Conservation (phyloP, 208 protist species). For the Leishmania major region DNA sequence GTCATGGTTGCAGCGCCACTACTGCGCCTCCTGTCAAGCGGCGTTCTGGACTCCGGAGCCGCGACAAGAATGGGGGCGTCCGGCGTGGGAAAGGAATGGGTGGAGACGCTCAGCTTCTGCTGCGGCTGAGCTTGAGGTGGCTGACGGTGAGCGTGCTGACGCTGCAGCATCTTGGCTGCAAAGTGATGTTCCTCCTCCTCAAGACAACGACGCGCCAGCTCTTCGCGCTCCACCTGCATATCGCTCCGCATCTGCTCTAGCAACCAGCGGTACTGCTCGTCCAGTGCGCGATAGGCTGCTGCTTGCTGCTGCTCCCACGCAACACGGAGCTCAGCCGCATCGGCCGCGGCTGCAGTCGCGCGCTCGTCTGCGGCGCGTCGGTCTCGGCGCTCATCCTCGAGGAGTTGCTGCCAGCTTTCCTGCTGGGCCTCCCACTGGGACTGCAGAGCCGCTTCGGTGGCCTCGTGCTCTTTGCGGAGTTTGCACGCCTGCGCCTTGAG, state of each 20-base stretch:
- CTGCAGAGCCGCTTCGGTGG: constrained; percentile 23
- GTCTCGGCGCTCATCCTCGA: constrained; percentile 5
- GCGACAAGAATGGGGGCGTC: background rate
- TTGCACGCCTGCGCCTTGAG: constrained; percentile 21
- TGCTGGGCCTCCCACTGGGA: constrained; percentile 10
- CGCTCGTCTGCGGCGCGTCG: constrained; percentile 6
- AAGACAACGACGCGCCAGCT: constrained; percentile 39
- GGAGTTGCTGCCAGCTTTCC: constrained; percentile 5
- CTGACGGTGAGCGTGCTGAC: constrained; percentile 16
- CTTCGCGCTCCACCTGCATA: constrained; percentile 46
- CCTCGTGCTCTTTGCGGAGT: constrained; percentile 13
- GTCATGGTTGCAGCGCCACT: background rate
- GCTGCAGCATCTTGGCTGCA: constrained; percentile 32
- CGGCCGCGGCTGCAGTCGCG: background rate
- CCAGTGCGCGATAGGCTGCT: constrained; percentile 13
- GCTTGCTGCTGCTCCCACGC: constrained; percentile 18
- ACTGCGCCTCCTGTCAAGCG: background rate
- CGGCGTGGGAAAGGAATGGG: background rate
- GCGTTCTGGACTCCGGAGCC: constrained; percentile 2
- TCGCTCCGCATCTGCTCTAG: constrained; percentile 10
- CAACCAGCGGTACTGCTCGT: constrained; percentile 18
- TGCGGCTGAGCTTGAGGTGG: background rate
- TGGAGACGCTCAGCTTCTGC: background rate
- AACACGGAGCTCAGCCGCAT: constrained; percentile 24
- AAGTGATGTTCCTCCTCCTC: constrained; percentile 58